Evolutionary conservation across 2,329 filamentous ascomycete genomes (phyloP).

Genomic region (Ceratocystis destructans): DNA sequence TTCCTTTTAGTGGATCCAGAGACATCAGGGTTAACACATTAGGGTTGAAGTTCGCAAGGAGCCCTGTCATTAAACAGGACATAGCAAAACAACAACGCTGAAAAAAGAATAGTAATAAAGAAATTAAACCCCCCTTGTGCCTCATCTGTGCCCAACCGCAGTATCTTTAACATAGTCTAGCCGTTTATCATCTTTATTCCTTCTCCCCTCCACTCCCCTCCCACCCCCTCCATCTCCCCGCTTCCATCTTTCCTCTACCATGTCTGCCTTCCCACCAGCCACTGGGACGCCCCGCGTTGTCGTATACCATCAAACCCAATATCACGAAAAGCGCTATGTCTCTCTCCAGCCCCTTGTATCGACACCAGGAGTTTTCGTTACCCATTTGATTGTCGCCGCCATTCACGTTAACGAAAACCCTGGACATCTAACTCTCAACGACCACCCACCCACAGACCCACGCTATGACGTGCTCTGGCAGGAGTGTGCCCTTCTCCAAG

Average conservation of each 20-base stretch:
- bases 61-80: not conserved
- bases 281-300: slow-evolving; percentile 29
- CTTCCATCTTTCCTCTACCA: not conserved
- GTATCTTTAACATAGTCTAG: not conserved
- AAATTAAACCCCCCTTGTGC: not conserved
- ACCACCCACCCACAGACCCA: slow-evolving; percentile 54
- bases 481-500: slow-evolving; percentile 59
- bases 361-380: slow-evolving; percentile 33
- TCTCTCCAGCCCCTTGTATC: slow-evolving; percentile 41
- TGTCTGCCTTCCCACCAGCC: slow-evolving; percentile 26
- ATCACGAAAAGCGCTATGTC: slow-evolving; percentile 33
- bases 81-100: not conserved
- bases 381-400: slow-evolving; percentile 76
- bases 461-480: slow-evolving; percentile 63
- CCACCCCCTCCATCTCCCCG: not conserved
- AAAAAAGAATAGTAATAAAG: not conserved
- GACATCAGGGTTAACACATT: not conserved
- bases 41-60: not conserved
- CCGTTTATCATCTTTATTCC: not conserved
- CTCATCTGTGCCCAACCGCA: not conserved
- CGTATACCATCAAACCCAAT: slow-evolving; percentile 43
- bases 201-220: not conserved
- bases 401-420: slow-evolving; percentile 65
- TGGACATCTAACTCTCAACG: slow-evolving; percentile 60
- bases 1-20: too few relatives aligned